These are phyloP conservation scores for Trichophyton equinum DNA, from an alignment of 2,329 filamentous ascomycete species.

Conservation along the genomic window DNA sequence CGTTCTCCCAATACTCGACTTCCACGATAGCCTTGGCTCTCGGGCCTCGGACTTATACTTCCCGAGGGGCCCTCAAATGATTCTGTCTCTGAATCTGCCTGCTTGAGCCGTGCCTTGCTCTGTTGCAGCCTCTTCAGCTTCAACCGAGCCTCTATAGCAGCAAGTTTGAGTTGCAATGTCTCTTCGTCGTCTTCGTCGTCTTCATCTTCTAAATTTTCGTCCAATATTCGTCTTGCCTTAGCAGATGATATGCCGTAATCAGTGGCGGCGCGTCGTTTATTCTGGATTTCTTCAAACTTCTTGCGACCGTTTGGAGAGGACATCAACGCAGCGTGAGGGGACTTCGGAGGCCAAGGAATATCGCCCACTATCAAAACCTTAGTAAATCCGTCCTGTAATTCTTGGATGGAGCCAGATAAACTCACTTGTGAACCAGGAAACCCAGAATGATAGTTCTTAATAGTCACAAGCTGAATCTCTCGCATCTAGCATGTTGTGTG, in stretches of 20 bases:
- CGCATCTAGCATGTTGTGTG: not conserved
- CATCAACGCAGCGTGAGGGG: slow-evolving; percentile 49
- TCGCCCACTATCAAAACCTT: slow-evolving; percentile 12
- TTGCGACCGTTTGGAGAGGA: slow-evolving; percentile 68
- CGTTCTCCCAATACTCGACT: slow-evolving; percentile 13
- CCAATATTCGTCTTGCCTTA: slow-evolving; percentile 11
- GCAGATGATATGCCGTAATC: slow-evolving; percentile 12
- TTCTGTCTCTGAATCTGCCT: slow-evolving; percentile 15
- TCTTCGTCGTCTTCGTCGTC: slow-evolving; percentile 65
- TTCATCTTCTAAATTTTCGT: slow-evolving; percentile 15
- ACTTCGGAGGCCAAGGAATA: slow-evolving; percentile 47
- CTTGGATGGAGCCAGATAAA: not conserved
- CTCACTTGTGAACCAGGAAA: not conserved
- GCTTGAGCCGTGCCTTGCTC: slow-evolving; percentile 36
- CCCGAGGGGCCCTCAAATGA: slow-evolving; percentile 11
- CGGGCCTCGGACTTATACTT: not conserved
- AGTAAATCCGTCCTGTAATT: not conserved
- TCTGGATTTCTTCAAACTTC: slow-evolving; percentile 55
- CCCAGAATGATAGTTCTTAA: not conserved
- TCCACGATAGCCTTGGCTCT: slow-evolving; percentile 7
- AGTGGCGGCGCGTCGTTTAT: slow-evolving; percentile 41
- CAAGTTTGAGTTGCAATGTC: slow-evolving; percentile 69
- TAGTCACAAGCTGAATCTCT: not conserved
- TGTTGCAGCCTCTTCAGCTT: slow-evolving; percentile 78
- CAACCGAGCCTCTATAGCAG: slow-evolving; percentile 76